Percentiles rank a stretch among this genome's conserved stretches.
These are phyloP conservation scores for Phoma sp. DNA, from an alignment of 2,329 filamentous ascomycete genomes.

Conservation along the genomic window DNA sequence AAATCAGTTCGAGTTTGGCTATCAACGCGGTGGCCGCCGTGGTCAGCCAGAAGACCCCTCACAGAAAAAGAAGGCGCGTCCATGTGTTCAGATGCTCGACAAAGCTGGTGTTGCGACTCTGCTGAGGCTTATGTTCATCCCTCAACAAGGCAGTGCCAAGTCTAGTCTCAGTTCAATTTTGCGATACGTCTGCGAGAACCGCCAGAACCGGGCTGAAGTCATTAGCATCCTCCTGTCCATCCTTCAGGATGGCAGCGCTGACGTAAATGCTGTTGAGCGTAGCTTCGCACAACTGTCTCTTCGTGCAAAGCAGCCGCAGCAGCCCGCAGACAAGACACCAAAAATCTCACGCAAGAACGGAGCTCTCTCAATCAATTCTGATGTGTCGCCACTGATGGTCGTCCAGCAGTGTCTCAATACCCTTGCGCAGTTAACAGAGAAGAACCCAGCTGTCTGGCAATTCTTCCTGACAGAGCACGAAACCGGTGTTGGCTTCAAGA, in stretches of 20 bases:
- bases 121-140: conserved; percentile 97
- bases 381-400: conserved; percentile 91
- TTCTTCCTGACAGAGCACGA: conserved; percentile 97
- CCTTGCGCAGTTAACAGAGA: conserved; percentile 80
- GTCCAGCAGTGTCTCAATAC: conserved; percentile 93
- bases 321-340: conserved; percentile 74
- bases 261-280: conserved; percentile 90
- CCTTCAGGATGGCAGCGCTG: conserved; percentile 91
- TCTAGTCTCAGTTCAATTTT: conserved; percentile 85
- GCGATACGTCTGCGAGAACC: conserved; percentile 90
- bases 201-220: conserved; percentile 93
- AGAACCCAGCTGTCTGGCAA: conserved; percentile 84
- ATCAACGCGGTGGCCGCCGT: conserved; percentile 43
- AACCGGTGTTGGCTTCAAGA: conserved; percentile 76
- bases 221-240: conserved; percentile 92
- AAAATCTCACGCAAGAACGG: conserved; percentile 79
- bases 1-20: conserved; percentile 56
- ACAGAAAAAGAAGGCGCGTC: conserved; percentile 71
- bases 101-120: conserved; percentile 95
- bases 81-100: conserved; percentile 95
- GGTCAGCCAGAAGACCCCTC: conserved; percentile 52
- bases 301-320: conserved; percentile 78
- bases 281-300: conserved; percentile 94
- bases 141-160: conserved; percentile 85
- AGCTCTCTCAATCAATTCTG: conserved; percentile 70